These are phyloP conservation scores for Claviceps sp. DNA, from an alignment of 2,329 filamentous ascomycete genomes.

Conservation along the genomic window DNA sequence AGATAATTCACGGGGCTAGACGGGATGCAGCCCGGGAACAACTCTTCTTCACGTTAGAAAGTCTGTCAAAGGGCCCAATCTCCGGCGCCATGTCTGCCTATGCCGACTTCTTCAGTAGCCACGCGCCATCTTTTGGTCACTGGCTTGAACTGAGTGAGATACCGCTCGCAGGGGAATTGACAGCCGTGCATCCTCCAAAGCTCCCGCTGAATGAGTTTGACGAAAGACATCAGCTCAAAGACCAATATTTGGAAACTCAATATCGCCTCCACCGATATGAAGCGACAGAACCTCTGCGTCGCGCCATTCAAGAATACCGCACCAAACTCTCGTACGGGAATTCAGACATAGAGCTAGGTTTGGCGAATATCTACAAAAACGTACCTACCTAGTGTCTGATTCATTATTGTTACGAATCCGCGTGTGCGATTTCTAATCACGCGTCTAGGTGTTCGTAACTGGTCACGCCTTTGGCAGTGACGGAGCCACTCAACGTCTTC, in stretches of 20 bases:
- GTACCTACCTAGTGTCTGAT: slow-evolving; percentile 26
- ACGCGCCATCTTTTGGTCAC: background rate
- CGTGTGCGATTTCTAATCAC: background rate
- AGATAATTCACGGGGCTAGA: no score
- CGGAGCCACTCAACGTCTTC: slow-evolving; percentile 33
- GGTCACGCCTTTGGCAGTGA: slow-evolving; percentile 49
- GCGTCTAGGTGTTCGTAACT: slow-evolving; percentile 46
- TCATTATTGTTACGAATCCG: background rate
- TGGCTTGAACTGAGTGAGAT: slow-evolving; percentile 11
- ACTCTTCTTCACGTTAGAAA: background rate
- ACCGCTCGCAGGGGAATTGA: slow-evolving; percentile 13
- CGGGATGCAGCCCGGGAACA: background rate
- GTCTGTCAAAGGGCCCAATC: background rate
- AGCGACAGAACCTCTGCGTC: slow-evolving; percentile 52
- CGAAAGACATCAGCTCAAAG: slow-evolving; percentile 8
- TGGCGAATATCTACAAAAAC: slow-evolving; percentile 52
- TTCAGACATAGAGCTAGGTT: slow-evolving; percentile 36
- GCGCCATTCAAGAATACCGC: slow-evolving; percentile 46
- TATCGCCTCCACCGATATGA: slow-evolving; percentile 69
- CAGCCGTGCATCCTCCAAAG: slow-evolving; percentile 7
- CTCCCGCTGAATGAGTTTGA: slow-evolving; percentile 7
- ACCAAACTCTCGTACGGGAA: background rate
- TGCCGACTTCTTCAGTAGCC: slow-evolving; percentile 1
- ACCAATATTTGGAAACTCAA: slow-evolving; percentile 55
- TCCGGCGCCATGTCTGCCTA: background rate